Base-by-base conservation (phyloP, 108 stramenopile species). In the Nitzschia putrida region DNA sequence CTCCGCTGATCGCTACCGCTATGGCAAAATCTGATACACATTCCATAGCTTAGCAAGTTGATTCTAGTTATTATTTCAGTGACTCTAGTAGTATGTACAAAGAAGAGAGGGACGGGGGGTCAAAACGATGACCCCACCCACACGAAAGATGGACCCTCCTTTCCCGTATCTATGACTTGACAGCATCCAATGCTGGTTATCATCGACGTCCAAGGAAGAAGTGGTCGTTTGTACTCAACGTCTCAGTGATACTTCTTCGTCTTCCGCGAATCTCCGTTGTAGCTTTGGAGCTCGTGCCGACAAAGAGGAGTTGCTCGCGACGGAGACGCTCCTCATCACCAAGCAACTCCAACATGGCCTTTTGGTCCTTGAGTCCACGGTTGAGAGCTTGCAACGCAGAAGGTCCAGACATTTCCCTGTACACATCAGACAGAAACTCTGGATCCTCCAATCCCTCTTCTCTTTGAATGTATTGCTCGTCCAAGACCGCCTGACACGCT, bases 401-500 rank as follows among this genome's bases (percentile, higher is more conserved):
- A 20, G 25, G 40, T 2, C 20, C 39, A 10, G 68, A 11, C 23
- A 69, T 29, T 45, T 56, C 68, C 41, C 29, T 56, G 50, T 69
- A 69, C n/a, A 69, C 42, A 18, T 69, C 68, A 22, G 68, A 43
- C 18, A 69, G 2, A 24, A 69, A 69, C 42, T 57, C 68, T 21
- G 54, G 55, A 43, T 71, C 69, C 0, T 9, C 10, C 3, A 61
- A 14, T 7, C 59, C 69, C 51, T 71, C 69, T 25, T 61, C 57
- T 25, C 37, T 34, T 53, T 71, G 69, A 53, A 59, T 49, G 1
- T 59, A 58, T 38, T 71, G 69, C 40, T 71, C 69, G 21, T 71
- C 58, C 23, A 71, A 38, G 21, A 71, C 69, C 21, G 69, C 57
- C n/a, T 41, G 41, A 42, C 55, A 54, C 8, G 58, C 69, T n/a